phyloP scores from a whole-genome alignment of 1,139 yeast species.

The Suhomyces bribrorum region DNA sequence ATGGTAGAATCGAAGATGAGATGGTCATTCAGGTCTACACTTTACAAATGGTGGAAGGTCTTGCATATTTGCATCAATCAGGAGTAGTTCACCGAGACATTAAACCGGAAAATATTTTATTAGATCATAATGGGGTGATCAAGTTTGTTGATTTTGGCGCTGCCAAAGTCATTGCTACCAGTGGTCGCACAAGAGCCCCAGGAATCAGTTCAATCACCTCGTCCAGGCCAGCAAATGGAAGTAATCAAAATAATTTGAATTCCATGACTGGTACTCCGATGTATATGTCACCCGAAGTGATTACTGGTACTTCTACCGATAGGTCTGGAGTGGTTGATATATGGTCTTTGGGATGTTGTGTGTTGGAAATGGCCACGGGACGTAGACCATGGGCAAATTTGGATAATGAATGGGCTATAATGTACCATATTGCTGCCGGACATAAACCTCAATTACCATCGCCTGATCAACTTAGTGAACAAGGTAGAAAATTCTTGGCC shows the following conservation, averaged over 20 bases:
- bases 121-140: constrained; percentile 90
- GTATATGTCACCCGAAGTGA: constrained; percentile 98
- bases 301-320: constrained; percentile 71
- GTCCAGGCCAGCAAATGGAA: constrained; percentile 15
- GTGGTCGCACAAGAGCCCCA: constrained; percentile 49
- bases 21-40: constrained; percentile 89
- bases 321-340: constrained; percentile 77
- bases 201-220: constrained; percentile 14
- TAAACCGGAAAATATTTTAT: constrained; percentile 89
- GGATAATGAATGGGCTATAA: constrained; percentile 97
- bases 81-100: constrained; percentile 98
- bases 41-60: constrained; percentile 89
- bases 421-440: constrained; percentile 98
- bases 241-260: constrained; percentile 32
- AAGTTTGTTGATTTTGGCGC: constrained; percentile 98
- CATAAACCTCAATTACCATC: constrained; percentile 86
- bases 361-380: constrained; percentile 81
- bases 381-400: constrained; percentile 86
- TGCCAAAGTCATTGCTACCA: constrained; percentile 86
- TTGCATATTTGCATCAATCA: constrained; percentile 90
- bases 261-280: constrained; percentile 94
- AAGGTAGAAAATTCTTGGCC: constrained; percentile 69
- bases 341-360: constrained; percentile 84
- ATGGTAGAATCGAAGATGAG: constrained; percentile 95
- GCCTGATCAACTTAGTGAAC: constrained; percentile 71